Base-by-base conservation (phyloP, 2,329 filamentous ascomycete species). In the Fusarium cicatricum region DNA sequence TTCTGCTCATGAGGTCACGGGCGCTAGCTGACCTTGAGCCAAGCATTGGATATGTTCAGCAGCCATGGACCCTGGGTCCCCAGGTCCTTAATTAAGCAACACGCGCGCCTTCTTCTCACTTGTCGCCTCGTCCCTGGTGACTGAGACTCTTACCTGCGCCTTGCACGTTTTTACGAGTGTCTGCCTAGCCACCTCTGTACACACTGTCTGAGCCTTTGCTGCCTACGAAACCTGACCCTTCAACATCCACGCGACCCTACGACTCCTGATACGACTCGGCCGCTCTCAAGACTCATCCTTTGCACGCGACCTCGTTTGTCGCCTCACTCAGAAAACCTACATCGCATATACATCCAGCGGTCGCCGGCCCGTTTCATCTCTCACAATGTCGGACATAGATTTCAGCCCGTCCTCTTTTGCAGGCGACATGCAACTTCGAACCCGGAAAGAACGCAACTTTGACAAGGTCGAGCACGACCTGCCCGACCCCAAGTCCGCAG, bases 391-490 rank as follows among this genome's bases (percentile, higher is more conserved):
- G 36, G 55, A 61, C 45, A 52, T 43, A 49, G 58, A 68, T 19
- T 60, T 66, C 38, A 67, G 54, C 17, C 63, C 71, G 10, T 67
- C 68, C 31, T 56, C 68, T 15, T 58, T 66, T 42, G 75, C 75
- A 59, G 64, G 63, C 70, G 77, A 77, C 28, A 80, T 85, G 78
- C 82, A 85, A 71, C 56, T 75, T 33, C 77, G 75, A 49, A 84
- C 82, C 10, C 77, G 83, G 61, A 74, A 75, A 63, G 74, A 80
- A 52, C 74, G 77, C 48, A 73, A 77, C 47, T 86, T 86, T 62
- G 74, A 78, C 51, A 75, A 82, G 58, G 71, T 80, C 60, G 83
- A 85, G 70, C 74, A 77, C 28, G 76, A 73, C 21, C 75, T 86
- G 23, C 75, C 74, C 29, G 68, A 74, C 34, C 72, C 76, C 21